Base-by-base conservation (phyloP, 805 yeast species). In the Candida ovalis region DNA sequence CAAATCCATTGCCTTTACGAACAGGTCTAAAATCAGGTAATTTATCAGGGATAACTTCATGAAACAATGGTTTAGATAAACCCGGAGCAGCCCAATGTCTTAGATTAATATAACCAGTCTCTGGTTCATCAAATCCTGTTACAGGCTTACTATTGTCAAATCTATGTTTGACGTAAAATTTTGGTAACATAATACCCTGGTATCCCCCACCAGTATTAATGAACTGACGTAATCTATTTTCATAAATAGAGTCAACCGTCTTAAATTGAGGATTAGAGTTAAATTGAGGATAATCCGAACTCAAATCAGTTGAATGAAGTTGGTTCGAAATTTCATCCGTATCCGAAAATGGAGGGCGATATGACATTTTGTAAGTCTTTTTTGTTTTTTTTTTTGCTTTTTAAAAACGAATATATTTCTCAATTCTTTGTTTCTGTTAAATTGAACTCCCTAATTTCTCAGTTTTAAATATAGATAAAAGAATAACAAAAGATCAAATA, bases 51-150 rank as follows among this genome's bases (percentile, higher is more conserved):
- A 83, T 68, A 52, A 88, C 78, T 47, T 80, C 82, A 44, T 73
- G 67, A 66, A 84, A 86, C 28, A 76, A 67, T 0, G 94, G 94
- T 40, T 91, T 74, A 44, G 72, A 65, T 40, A 87, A 55, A 52
- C 78, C 84, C 0, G 94, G 90, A 2, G 92, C 94, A 36, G 82
- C 77, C 73, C 86, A 87, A 47, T 82, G 85, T 56, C 76, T 72
- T 48, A 88, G 71, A 46, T 76, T 73, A 30, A 88, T 78, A 53
- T 72, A 71, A 1, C 78, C 76, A 17, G 64, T 64, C 42, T 68
- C 61, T 25, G 69, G 46, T 4, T 47, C 32, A 35, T 35, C 38
- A 1, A 50, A 52, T 4, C 60, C 63, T 2, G 45, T 46, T 7
- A 47, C 40, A 4, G 57, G 49, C 56, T 67, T 55, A 32, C 54